These are phyloP conservation scores for Chytriomyces sp. DNA, from an alignment of 192 early-diverging fungal species.

Conservation along the genomic window DNA sequence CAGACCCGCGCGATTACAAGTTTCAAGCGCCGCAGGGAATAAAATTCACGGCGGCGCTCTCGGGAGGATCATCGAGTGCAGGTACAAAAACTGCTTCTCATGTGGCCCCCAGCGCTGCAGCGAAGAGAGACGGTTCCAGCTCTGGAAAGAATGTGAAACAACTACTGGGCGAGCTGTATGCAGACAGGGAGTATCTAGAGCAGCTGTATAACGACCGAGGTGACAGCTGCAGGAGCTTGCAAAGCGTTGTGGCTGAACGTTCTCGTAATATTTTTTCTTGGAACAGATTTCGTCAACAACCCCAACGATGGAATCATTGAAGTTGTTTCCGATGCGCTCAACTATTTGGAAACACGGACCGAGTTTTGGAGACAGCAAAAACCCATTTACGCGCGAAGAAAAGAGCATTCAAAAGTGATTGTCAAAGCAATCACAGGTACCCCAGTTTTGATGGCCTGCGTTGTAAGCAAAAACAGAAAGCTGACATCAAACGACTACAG, in stretches of 20 bases:
- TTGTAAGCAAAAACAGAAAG: not conserved
- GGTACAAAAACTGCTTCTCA: not conserved
- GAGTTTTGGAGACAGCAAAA: slow-evolving; percentile 66
- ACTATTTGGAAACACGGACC: slow-evolving; percentile 52
- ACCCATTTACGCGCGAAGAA: slow-evolving; percentile 56
- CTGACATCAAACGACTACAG: not conserved
- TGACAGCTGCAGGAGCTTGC: not conserved
- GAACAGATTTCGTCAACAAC: slow-evolving; percentile 52
- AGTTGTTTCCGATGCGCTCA: slow-evolving; percentile 48
- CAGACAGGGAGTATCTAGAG: slow-evolving; percentile 53
- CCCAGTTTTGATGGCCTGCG: not conserved
- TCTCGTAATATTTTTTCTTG: not conserved
- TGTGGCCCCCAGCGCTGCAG: not conserved
- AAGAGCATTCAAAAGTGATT: slow-evolving; percentile 37
- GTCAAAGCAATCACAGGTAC: slow-evolving; percentile 35
- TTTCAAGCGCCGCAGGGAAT: slow-evolving; percentile 48
- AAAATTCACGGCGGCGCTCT: slow-evolving; percentile 8
- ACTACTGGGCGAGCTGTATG: slow-evolving; percentile 48
- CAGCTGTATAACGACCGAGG: slow-evolving; percentile 49
- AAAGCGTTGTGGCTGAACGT: not conserved
- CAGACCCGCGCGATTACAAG: slow-evolving; percentile 55
- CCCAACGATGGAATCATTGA: slow-evolving; percentile 49
- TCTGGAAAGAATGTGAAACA: slow-evolving; percentile 35
- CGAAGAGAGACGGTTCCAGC: slow-evolving; percentile 6
- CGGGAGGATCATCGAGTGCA: not conserved